Evolutionary conservation across 139 green algal genomes (phyloP), one percentile per base, ranked within the genome.

Genomic region (Haematococcus sp.): DNA sequence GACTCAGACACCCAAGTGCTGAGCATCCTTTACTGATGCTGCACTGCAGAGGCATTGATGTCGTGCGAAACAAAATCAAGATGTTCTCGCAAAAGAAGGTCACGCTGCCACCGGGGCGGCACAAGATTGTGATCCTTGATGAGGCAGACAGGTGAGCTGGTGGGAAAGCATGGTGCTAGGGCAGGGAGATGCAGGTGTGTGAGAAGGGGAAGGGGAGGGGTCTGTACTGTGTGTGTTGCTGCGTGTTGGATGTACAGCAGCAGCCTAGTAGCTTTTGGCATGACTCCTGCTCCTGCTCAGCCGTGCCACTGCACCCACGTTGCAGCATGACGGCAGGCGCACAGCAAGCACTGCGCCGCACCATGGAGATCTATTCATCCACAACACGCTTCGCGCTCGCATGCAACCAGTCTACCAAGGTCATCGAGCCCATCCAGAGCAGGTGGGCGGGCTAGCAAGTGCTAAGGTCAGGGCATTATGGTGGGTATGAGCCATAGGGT

Each of bases 61-160:
- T 98, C 9, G 96, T 99, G 43, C 87, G 96, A 54, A 98, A 98
- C 87, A 98, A 97, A 78, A 98, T 99, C 81, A 99, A 99, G 86
- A 97, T 98, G 90, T 99, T 99, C 88, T 96, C 96, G 2, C 96
- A 98, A 80, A 97, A 97, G 75, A 97, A 97, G 83, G 80, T 97
- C 3, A 98, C 92, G 2, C 86, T 98, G 61, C 96, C 96, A 1
- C 88, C 87, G 0, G 94, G 94, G 0, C 72, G 94, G 0, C 93
- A 98, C 76, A 99, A 99, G 80, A 92, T 99, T 25, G 86, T 99
- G 28, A 96, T 99, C 34, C 78, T 99, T 70, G 96, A 99, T 71
- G 96, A 99, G 81, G 96, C 96, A 40, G 96, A 99, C 81, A 94
- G 91, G 92, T 91, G 60, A 0, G 63, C 27, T 5, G 58, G 28